These are phyloP conservation scores for Neurospora sp. DNA, from an alignment of 495 filamentous ascomycete genomes.

Conservation along the genomic window DNA sequence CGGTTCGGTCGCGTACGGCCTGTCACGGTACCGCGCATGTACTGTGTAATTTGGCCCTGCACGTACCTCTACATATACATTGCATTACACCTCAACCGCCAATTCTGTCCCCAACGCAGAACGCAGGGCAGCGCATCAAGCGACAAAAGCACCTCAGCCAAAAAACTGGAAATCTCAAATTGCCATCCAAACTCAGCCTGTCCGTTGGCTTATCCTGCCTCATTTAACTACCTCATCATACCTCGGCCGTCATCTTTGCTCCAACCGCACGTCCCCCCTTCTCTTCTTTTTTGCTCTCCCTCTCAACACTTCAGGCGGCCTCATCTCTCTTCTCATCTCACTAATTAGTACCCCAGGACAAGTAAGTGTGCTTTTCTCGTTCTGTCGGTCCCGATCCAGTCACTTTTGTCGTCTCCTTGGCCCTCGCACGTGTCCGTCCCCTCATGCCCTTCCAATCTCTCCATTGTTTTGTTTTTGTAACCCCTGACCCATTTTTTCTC, in stretches of 20 bases:
- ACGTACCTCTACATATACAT: background rate
- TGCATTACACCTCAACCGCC: background rate
- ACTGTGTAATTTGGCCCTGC: background rate
- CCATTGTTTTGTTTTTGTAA: background rate
- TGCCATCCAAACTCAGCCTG: background rate
- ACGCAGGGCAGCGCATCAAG: background rate
- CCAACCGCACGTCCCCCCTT: background rate
- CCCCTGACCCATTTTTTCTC: background rate
- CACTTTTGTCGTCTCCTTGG: background rate
- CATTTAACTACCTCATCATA: background rate
- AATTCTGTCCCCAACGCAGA: background rate
- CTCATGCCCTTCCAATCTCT: background rate
- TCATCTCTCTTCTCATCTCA: background rate
- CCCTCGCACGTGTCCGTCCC: background rate
- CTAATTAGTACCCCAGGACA: background rate
- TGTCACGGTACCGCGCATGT: background rate
- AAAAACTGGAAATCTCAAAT: background rate
- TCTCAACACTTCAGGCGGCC: background rate
- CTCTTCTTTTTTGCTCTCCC: background rate
- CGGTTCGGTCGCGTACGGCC: background rate
- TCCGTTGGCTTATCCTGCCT: background rate
- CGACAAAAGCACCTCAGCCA: background rate
- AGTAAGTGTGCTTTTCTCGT: background rate
- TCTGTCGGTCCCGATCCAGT: background rate
- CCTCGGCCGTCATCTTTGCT: background rate